These are phyloP conservation scores for Taphrina wiesneri DNA, from an alignment of 1,139 yeast genomes.

Conservation along the genomic window DNA sequence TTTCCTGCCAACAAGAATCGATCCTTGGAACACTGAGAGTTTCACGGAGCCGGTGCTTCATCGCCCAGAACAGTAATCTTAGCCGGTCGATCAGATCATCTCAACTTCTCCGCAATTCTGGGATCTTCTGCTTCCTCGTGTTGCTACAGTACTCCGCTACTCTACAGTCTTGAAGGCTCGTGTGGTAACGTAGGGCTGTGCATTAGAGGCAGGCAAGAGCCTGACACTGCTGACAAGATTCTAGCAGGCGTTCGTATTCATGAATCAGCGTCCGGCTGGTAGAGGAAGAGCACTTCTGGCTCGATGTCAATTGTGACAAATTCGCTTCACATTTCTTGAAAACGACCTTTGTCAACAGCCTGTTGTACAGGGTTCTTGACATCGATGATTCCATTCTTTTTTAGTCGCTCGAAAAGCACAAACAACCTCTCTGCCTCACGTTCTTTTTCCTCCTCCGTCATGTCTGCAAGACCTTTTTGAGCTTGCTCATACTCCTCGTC, in stretches of 20 bases:
- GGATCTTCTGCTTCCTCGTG: neutral
- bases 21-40: neutral
- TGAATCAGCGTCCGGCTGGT: too few species aligned
- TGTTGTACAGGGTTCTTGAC: conserved; percentile 48
- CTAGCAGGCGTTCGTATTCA: too few species aligned
- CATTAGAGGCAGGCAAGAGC: too few species aligned
- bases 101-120: neutral
- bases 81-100: conserved; percentile 1
- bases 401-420: conserved; percentile 52
- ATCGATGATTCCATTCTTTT: conserved; percentile 52
- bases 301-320: too few species aligned
- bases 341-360: conserved; percentile 42
- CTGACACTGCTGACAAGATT: too few species aligned
- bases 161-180: too few species aligned
- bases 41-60: conserved; percentile 3
- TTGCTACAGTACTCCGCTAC: too few species aligned
- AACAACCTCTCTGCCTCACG: conserved; percentile 57
- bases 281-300: too few species aligned
- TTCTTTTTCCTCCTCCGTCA: conserved; percentile 58
- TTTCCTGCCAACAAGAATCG: neutral
- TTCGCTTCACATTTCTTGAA: conserved; percentile 35
- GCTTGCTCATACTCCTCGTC: conserved; percentile 35
- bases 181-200: too few species aligned
- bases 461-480: conserved; percentile 41
- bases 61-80: neutral